phyloP scores from a whole-genome alignment of 1,284 basidiomycete genomes.

The Golubevia sp. region DNA sequence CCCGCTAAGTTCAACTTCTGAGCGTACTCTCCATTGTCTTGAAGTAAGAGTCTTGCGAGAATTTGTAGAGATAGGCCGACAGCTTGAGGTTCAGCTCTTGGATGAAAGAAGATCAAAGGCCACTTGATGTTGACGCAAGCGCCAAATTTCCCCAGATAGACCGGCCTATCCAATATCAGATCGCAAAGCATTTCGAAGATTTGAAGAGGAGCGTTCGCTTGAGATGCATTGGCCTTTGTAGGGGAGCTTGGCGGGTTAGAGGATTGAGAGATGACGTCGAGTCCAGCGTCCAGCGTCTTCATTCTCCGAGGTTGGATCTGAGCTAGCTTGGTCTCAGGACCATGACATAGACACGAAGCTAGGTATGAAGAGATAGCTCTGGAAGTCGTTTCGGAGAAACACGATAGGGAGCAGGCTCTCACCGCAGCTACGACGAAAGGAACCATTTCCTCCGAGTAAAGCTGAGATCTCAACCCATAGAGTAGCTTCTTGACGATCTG shows the following conservation, averaged over 20 bases:
- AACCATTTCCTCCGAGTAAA: conserved; percentile 70
- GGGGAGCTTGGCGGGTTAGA: conserved; percentile 4
- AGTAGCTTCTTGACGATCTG: conserved; percentile 76
- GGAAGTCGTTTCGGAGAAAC: conserved; percentile 75
- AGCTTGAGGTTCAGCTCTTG: conserved; percentile 23
- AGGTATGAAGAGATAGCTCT: conserved; percentile 84
- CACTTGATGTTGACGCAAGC: conserved; percentile 33
- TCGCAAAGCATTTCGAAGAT: conserved; percentile 30
- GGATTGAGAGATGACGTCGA: conserved; percentile 26
- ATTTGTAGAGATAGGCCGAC: conserved; percentile 29
- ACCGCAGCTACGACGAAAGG: conserved; percentile 70
- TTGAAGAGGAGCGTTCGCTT: conserved; percentile 7
- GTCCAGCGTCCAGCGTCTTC: conserved; percentile 36
- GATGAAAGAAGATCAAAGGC: conserved; percentile 46
- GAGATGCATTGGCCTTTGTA: conserved; percentile 13
- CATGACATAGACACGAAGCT: conserved; percentile 77
- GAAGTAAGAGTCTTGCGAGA: conserved; percentile 19
- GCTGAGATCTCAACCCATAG: conserved; percentile 77
- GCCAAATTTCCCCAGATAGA: conserved; percentile 21
- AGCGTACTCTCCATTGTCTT: conserved; percentile 16
- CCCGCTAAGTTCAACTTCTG: conserved; percentile 71
- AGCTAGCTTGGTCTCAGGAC: conserved; percentile 36
- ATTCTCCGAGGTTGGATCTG: not conserved
- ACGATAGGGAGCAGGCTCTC: conserved; percentile 67
- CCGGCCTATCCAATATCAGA: conserved; percentile 26